Percentiles rank a stretch among this genome's conserved stretches.
These are phyloP conservation scores for Myxozyma mucilagina DNA, from an alignment of 805 yeast species.

Conservation along the genomic window DNA sequence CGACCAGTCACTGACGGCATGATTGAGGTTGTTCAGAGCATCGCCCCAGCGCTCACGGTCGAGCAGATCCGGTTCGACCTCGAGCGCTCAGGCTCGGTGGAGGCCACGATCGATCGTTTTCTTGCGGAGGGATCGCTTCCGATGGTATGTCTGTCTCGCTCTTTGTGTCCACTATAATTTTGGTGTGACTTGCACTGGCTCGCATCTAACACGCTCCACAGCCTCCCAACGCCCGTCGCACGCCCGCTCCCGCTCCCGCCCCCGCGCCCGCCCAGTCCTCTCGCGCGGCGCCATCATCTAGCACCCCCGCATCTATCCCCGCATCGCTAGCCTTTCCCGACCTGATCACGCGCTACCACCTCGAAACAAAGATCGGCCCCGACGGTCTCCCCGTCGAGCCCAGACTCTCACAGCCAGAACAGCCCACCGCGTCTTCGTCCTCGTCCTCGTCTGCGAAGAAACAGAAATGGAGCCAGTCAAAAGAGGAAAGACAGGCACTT, in stretches of 20 bases:
- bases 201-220: not conserved
- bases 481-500: constrained; percentile 47
- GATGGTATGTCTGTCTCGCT: constrained; percentile 3
- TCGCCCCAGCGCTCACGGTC: constrained; percentile 70
- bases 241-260: not conserved
- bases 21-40: constrained; percentile 81
- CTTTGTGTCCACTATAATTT: not conserved
- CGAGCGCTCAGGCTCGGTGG: constrained; percentile 75
- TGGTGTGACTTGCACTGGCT: not conserved
- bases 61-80: constrained; percentile 75
- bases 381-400: constrained; percentile 16
- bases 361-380: constrained; percentile 14
- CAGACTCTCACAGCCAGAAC: not conserved
- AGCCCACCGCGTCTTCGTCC: not conserved
- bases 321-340: constrained; percentile 11
- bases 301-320: not conserved
- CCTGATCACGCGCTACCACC: constrained; percentile 27
- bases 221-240: constrained; percentile 13
- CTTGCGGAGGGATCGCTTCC: constrained; percentile 64
- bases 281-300: constrained; percentile 28
- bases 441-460: constrained; percentile 16
- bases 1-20: constrained; percentile 49
- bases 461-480: constrained; percentile 46
- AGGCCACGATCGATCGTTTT: constrained; percentile 71
- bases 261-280: not conserved